These are phyloP conservation scores for Boletus vermiculosoides DNA, from an alignment of 768 basidiomycete genomes.

Conservation along the genomic window DNA sequence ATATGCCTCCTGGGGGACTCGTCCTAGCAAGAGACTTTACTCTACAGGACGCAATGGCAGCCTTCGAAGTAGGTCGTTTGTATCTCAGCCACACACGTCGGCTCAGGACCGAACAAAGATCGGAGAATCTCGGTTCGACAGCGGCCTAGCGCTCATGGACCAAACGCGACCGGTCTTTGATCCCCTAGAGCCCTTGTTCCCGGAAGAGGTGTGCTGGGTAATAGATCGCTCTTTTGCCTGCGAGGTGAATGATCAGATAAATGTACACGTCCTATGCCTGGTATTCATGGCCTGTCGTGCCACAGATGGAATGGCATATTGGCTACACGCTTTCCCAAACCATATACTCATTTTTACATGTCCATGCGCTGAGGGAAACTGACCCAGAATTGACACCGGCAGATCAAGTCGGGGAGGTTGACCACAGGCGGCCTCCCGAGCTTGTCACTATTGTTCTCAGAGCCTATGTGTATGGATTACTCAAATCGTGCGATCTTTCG, in stretches of 20 bases:
- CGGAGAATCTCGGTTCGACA: slow-evolving; percentile 87
- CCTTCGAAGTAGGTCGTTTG: slow-evolving; percentile 65
- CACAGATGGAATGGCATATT: slow-evolving; percentile 83
- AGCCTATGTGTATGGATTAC: slow-evolving; percentile 60
- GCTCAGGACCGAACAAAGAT: slow-evolving; percentile 55
- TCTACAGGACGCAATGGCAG: slow-evolving; percentile 90
- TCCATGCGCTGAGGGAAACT: slow-evolving; percentile 61
- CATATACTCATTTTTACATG: slow-evolving; percentile 74
- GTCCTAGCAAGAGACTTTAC: slow-evolving; percentile 68
- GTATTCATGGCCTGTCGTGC: slow-evolving; percentile 16
- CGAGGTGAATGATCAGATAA: slow-evolving; percentile 56
- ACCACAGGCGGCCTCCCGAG: slow-evolving; percentile 53
- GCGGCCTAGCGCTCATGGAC: slow-evolving; percentile 55
- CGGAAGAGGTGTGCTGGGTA: slow-evolving; percentile 87
- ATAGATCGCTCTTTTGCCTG: slow-evolving; percentile 73
- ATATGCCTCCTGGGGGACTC: slow-evolving; percentile 62
- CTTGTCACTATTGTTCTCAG: slow-evolving; percentile 69
- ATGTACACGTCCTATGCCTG: slow-evolving; percentile 7
- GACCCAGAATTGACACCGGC: slow-evolving; percentile 50
- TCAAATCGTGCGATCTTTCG: slow-evolving; percentile 79
- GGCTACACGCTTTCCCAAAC: slow-evolving; percentile 87
- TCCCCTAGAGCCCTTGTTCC: slow-evolving; percentile 58
- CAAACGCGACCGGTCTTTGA: slow-evolving; percentile 55
- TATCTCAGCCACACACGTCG: slow-evolving; percentile 7
- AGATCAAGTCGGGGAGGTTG: slow-evolving; percentile 24